Base-by-base conservation (phyloP, 73 alveolate species). In the Strombidium stylifer region DNA sequence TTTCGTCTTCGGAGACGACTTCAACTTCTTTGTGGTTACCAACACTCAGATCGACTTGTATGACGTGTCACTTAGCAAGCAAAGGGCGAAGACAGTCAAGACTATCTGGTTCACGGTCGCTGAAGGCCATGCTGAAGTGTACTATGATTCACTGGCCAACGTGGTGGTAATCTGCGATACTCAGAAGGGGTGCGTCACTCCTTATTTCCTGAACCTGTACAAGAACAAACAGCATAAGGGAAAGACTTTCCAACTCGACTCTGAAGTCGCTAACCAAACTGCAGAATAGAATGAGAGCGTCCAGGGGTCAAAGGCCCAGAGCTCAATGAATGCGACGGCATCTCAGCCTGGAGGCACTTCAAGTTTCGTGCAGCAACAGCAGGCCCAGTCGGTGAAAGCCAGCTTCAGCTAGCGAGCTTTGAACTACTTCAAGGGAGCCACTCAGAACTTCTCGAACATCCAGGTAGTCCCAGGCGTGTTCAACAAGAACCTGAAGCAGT, bases 21-120 rank as follows among this genome's bases (percentile, higher is more conserved):
- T 45, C 66, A 64, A 64, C 54, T 64, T 37, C 55, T 45, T 45
- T 26, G 78, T 64, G 39, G 78, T 59, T 45, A 46, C 78, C 37
- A 64, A 64, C 20, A 42, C 26, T 4, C 3, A 48, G 7, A 64
- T 64, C 8, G 78, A 64, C 32, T 10, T 64, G 27, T 64, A 64
- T 30, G 32, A 30, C 25, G 47, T 64, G 21, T 30, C 23, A 12
- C 41, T 50, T 26, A 51, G 32, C 27, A 46, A 46, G 15, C 19
- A 44, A 6, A 64, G 45, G 36, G 64, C 65, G 5, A 64, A 46
- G 48, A 11, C 45, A 3, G 42, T 64, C 21, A 64, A 64, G 55
- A 64, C 46, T 41, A 64, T 64, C 4, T 15, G 12, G 37, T 2
- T 64, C 1, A 15, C 41, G 39, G 34, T 64, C 4, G n/a, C 42